phyloP scores from a whole-genome alignment of 371 early-diverging fungal genomes.

The Capillidium heterosporum region DNA sequence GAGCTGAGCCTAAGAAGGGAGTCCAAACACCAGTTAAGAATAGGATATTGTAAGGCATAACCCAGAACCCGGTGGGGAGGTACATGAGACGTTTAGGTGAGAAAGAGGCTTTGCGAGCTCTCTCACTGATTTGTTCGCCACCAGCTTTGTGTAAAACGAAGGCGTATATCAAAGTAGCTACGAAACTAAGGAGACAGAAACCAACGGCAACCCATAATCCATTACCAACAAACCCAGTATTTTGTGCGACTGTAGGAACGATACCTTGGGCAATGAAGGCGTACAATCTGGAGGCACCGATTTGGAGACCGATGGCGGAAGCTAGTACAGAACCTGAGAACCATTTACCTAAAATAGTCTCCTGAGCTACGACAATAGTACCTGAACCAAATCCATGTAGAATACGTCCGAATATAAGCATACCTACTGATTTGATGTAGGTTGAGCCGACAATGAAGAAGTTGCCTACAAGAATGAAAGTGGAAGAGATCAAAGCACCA shows the following conservation, averaged over 20 bases:
- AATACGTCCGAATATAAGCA: constrained; percentile 27
- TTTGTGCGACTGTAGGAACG: constrained; percentile 18
- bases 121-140: constrained; percentile 13
- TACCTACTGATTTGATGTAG: constrained; percentile 14
- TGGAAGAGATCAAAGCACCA: constrained; percentile 11
- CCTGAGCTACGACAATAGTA: constrained; percentile 32
- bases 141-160: constrained; percentile 18
- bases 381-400: constrained; percentile 29
- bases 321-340: constrained; percentile 22
- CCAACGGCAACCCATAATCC: constrained; percentile 27
- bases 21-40: constrained; percentile 31
- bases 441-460: constrained; percentile 24
- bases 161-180: constrained; percentile 24
- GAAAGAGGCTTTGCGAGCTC: constrained; percentile 19
- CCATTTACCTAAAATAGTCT: constrained; percentile 33
- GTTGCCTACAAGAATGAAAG: constrained; percentile 13
- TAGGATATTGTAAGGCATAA: constrained; percentile 22
- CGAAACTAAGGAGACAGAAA: constrained; percentile 21
- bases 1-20: constrained; percentile 25
- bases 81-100: constrained; percentile 18
- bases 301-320: constrained; percentile 24
- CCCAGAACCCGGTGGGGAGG: constrained; percentile 27
- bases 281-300: constrained; percentile 26
- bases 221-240: constrained; percentile 25
- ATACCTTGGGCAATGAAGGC: constrained; percentile 27